phyloP scores from a whole-genome alignment of 2,329 filamentous ascomycete species.

The Aspergillus sp. region DNA sequence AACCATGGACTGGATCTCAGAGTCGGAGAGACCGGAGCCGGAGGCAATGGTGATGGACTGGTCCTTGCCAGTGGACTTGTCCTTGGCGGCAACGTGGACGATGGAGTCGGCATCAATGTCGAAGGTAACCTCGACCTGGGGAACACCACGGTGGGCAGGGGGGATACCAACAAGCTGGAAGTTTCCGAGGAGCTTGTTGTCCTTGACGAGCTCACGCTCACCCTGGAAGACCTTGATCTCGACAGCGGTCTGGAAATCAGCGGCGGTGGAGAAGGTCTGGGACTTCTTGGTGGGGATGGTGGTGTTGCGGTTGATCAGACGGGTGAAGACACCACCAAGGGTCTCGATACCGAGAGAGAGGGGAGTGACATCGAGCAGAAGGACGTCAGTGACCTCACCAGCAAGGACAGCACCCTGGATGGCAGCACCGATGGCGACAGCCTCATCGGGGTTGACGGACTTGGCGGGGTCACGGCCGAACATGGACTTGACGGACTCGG shows the following conservation, averaged over 20 bases:
- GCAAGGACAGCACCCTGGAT: conserved; percentile 96
- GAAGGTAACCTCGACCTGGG: conserved; percentile 96
- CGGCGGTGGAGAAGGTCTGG: conserved; percentile 94
- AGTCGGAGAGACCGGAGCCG: conserved; percentile 91
- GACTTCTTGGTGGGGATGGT: conserved; percentile 99
- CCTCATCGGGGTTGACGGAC: conserved; percentile 98
- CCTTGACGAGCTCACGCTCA: conserved; percentile 97
- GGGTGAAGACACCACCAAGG: conserved; percentile 95
- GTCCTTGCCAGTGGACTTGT: conserved; percentile 99
- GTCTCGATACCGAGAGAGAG: conserved; percentile 98
- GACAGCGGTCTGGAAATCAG: conserved; percentile 97
- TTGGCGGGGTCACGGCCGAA: conserved; percentile 96
- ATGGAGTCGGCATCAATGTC: conserved; percentile 98
- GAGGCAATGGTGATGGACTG: conserved; percentile 99
- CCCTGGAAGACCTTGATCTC: conserved; percentile 99
- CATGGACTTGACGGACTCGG: conserved; percentile 92
- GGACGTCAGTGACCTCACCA: conserved; percentile 93
- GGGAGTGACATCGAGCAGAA: conserved; percentile 93
- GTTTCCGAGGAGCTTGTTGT: conserved; percentile 99
- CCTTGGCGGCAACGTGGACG: conserved; percentile 96
- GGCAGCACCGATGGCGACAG: conserved; percentile 94
- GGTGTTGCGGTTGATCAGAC: conserved; percentile 98
- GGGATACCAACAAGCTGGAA: conserved; percentile 99
- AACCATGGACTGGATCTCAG: conserved; percentile 97
- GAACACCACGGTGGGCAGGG: conserved; percentile 92